Base-by-base conservation (phyloP, 2,329 filamentous ascomycete genomes). In the Stagonosporopsis tanaceti region DNA sequence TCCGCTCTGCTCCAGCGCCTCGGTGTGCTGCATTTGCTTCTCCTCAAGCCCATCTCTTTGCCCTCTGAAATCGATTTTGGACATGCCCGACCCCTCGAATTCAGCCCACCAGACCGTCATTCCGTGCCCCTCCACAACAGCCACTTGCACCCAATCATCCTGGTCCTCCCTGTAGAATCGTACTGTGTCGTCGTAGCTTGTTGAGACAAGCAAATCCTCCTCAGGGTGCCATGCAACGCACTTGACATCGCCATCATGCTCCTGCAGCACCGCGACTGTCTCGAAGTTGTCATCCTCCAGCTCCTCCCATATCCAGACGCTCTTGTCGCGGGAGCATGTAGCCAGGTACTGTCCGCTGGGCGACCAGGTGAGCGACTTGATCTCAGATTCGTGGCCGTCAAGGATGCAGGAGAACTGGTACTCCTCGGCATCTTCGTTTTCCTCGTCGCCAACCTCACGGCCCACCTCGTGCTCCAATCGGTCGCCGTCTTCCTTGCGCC, bases 241-340 rank as follows among this genome's bases (percentile, higher is more conserved):
- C 76, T 99, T 99, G 65, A 99, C 93, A 77, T 99, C 95, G 22
- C 91, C 93, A 44, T 93, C 90, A 75, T 99, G 95, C 78, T 98
- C 95, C 77, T 91, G 92, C 70, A 98, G 83, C 50, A 98, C 94
- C 0, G 94, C 95, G 15, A 98, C 88, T 1, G 95, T 98, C 82
- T 99, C 95, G 81, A 93, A 98, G 74, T 98, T 95, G 75, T 97
- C 94, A 53, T 96, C 93, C 15, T 89, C 90, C 51, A 97, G 85
- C 75, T 98, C 95, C 78, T 99, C 95, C 95, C 95, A 99, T 68
- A 99, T 92, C 95, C 95, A 99, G 17, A 98, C 92, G 15, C 87
- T 90, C 80, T 98, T 98, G 76, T 99, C 95, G 46, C 95, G 85
- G 50, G 88, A 91, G 77, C 93, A 97, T 0, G 93, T 97, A 6